Base-by-base conservation (phyloP, 1,284 basidiomycete genomes). In the Microbotryum silenes-acaulis region DNA sequence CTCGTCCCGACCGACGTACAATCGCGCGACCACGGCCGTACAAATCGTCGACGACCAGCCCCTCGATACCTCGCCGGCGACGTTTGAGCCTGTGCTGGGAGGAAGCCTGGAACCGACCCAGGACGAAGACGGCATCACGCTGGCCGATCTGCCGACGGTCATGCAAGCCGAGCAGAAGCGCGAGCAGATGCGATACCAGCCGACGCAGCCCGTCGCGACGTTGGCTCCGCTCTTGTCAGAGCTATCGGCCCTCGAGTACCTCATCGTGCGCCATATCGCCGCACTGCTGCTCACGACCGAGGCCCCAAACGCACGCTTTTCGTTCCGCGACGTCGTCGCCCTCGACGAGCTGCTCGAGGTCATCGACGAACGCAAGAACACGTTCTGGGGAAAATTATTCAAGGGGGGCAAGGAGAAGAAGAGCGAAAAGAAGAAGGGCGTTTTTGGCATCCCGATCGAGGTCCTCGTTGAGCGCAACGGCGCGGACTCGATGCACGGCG, bases 361-460 rank as follows among this genome's bases (percentile, higher is more conserved):
- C 72, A 85, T 99, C 51, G 93, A 97, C 75, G 81, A 81, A 46
- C 89, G 96, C 79, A 97, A 96, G 80, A 86, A 85, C 68, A 89
- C 89, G 44, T 97, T 97, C 78, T 98, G 93, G 93, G 89, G 90
- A 70, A 92, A 93, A 77, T 75, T 97, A 42, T 97, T 98, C 80
- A 97, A 97, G 76, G 84, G 82, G n/a, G 84, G 83, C 52, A 84
- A 85, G 65, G 87, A 91, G 72, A 92, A 96, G 60, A 68, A 70
- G 72, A 84, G 83, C 66, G 81, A 85, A 66, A 91, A 91, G 44
- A 72, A 72, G 81, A 89, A 89, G 79, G 83, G 92, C 67, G 86
- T 94, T 37, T 98, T 99, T 75, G 86, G 90, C 56, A 85, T 97
- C 59, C 91, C 91, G 6, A 81, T 99, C 62, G 94, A 99, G 72